A percentile compares a stretch with the other conserved stretches of the same genome.
Evolutionary conservation across 108 stramenopile species (phyloP).

Genomic region (Skeletonema costatum): DNA sequence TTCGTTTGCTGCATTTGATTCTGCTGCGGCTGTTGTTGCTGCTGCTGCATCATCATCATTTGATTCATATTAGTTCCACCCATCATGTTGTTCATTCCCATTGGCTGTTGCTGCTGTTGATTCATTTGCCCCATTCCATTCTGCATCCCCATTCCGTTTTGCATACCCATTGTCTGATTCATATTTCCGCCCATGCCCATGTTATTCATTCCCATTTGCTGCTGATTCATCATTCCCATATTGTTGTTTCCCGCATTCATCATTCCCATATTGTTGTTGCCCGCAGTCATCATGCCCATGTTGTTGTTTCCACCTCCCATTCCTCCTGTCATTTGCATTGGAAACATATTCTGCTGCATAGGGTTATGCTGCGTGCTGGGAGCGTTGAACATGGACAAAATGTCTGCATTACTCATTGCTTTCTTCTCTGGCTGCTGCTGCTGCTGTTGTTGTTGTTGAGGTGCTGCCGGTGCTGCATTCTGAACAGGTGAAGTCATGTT

Average conservation of each 20-base stretch:
- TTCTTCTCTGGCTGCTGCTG: constrained; percentile 20
- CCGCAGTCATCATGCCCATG: constrained; percentile 37
- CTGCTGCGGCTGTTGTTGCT: constrained; percentile 13
- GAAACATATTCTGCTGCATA: constrained; percentile 41
- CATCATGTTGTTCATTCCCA: constrained; percentile 5
- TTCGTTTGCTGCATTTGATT: constrained; percentile 38
- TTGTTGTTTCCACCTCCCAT: constrained; percentile 13
- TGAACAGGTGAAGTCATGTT: constrained; percentile 38
- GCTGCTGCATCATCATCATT: constrained; percentile 25
- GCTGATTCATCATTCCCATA: constrained; percentile 29
- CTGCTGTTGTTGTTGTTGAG: not conserved
- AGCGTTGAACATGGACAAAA: constrained; percentile 69
- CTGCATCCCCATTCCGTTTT: constrained; percentile 19
- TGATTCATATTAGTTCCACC: constrained; percentile 38
- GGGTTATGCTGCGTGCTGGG: constrained; percentile 36
- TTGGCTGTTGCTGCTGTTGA: constrained; percentile 1
- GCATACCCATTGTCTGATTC: constrained; percentile 4
- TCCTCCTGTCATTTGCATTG: constrained; percentile 10
- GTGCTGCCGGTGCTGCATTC: not conserved
- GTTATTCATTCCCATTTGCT: constrained; percentile 38
- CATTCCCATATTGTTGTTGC: constrained; percentile 21
- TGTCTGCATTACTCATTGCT: constrained; percentile 61
- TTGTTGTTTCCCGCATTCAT: constrained; percentile 32
- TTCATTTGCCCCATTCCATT: constrained; percentile 31
- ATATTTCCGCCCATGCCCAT: constrained; percentile 16